A percentile compares a stretch with the other conserved stretches of the same genome.
Evolutionary conservation across 176 grass and related monocot genomes (phyloP).

Genomic region (Leersia perrieri): DNA sequence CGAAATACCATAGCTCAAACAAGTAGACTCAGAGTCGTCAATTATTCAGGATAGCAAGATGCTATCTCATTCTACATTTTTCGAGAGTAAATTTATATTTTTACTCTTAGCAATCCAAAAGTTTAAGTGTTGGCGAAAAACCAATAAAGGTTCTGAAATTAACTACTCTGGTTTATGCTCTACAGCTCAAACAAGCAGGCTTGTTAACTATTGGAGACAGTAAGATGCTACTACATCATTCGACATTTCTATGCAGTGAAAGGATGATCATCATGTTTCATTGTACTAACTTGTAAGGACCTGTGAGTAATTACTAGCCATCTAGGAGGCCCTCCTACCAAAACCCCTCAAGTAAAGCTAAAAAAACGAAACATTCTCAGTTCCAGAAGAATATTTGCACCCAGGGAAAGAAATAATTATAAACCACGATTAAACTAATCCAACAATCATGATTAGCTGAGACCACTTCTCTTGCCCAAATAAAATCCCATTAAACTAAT

Average conservation of each 20-base stretch:
- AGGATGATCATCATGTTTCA: neutral
- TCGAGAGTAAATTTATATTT: no score
- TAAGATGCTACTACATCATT: neutral
- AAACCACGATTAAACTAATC: neutral
- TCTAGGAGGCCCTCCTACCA: neutral
- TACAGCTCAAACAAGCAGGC: neutral
- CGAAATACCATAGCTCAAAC: no score
- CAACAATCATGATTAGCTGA: neutral
- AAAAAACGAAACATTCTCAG: slow-evolving; percentile 43
- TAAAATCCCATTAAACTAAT: slow-evolving; percentile 10
- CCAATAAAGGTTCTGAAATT: neutral
- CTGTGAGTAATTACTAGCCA: neutral
- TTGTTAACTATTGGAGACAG: neutral
- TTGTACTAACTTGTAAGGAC: neutral
- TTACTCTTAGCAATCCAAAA: no score
- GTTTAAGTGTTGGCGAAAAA: no score
- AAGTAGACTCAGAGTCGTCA: no score
- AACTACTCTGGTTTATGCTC: neutral
- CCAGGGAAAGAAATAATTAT: neutral
- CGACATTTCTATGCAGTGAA: neutral
- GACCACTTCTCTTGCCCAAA: neutral
- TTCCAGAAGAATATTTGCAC: slow-evolving; percentile 31
- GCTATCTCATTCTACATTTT: no score
- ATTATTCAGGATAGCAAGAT: no score
- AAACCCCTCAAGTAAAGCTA: neutral